phyloP scores from a whole-genome alignment of 2,329 filamentous ascomycete genomes.

The Penicillium thymicola region DNA sequence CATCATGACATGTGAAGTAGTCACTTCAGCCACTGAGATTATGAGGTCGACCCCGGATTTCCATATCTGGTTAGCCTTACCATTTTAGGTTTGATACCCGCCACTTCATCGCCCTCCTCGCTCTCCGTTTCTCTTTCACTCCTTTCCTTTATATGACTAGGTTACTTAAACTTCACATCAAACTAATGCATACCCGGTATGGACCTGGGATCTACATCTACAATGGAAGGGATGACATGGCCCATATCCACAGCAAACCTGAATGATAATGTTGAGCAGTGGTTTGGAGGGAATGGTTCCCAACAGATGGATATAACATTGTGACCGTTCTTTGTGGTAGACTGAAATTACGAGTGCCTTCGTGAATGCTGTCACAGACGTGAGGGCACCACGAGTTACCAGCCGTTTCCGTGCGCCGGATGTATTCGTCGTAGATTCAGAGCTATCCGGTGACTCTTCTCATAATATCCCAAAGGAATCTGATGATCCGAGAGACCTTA shows the following conservation, averaged over 20 bases:
- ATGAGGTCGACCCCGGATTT: too few species aligned
- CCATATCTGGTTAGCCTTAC: too few species aligned
- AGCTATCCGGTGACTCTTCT: background rate
- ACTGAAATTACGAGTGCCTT: background rate
- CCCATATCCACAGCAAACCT: background rate
- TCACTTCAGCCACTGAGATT: too few species aligned
- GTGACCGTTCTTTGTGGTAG: background rate
- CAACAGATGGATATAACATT: background rate
- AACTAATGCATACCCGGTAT: background rate
- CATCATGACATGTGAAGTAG: too few species aligned
- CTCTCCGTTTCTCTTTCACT: too few species aligned
- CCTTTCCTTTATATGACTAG: background rate
- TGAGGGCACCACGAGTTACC: too few species aligned
- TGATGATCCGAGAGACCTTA: background rate
- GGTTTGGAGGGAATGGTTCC: background rate
- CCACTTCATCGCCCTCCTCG: too few species aligned
- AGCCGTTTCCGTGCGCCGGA: background rate
- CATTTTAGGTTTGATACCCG: too few species aligned
- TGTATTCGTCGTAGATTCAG: background rate
- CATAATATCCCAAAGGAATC: background rate
- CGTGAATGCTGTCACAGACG: background rate
- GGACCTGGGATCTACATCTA: background rate
- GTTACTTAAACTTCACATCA: background rate
- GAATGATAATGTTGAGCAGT: background rate
- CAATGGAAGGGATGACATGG: background rate